Percentiles rank a stretch among this genome's conserved stretches.
These are phyloP conservation scores for Vaccinium myrtillus DNA, from an alignment of 148 eudicot genomes.

Conservation along the genomic window DNA sequence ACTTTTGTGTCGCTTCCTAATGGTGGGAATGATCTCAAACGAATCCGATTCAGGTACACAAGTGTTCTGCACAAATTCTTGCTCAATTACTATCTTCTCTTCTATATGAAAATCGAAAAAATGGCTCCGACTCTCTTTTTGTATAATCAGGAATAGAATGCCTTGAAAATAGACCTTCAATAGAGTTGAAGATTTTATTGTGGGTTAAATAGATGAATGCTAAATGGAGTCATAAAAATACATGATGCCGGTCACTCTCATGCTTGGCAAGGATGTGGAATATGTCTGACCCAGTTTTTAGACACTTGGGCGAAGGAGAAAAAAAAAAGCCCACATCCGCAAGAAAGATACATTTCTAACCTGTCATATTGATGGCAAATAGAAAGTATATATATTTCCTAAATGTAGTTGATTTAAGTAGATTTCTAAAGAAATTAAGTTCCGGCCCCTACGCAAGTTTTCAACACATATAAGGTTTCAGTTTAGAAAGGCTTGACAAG, in stretches of 20 bases:
- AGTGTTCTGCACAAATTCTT: background rate
- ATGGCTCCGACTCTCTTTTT: background rate
- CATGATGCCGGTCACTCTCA: background rate
- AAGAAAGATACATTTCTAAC: background rate
- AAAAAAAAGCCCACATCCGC: background rate
- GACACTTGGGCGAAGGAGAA: background rate
- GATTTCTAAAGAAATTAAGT: background rate
- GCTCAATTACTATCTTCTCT: background rate
- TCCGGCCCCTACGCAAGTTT: background rate
- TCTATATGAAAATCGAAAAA: background rate
- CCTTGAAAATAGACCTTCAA: background rate
- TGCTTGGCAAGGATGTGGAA: background rate
- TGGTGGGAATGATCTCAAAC: constrained; percentile 93
- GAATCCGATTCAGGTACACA: constrained; percentile 90
- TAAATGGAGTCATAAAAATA: background rate
- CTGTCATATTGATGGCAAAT: background rate
- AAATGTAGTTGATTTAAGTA: background rate
- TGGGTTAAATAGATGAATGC: background rate
- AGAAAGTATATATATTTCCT: background rate
- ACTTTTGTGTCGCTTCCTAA: constrained; percentile 86
- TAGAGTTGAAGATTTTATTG: background rate
- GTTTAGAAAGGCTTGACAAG: background rate
- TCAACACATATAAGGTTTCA: background rate
- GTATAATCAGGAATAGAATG: background rate
- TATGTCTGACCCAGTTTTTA: background rate